These are phyloP conservation scores for Claviceps spartinae DNA, from an alignment of 2,329 filamentous ascomycete species.

Conservation along the genomic window DNA sequence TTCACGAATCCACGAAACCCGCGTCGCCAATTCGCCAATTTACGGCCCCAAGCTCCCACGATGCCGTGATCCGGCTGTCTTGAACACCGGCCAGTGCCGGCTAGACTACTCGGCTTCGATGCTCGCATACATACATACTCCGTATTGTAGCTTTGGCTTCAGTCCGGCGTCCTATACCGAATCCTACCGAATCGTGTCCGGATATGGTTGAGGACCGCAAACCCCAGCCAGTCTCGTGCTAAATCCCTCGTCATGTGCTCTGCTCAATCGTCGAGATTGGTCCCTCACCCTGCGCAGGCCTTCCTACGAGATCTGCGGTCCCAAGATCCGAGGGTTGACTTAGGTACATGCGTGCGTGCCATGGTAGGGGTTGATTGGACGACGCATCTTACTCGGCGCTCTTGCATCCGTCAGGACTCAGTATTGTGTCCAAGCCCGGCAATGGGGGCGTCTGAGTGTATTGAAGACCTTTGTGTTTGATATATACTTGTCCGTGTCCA, in stretches of 20 bases:
- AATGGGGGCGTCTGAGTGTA: neutral
- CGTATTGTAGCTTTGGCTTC: neutral
- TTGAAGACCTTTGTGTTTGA: neutral
- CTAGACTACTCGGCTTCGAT: neutral
- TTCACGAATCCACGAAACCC: neutral
- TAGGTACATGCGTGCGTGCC: neutral
- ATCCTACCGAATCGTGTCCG: neutral
- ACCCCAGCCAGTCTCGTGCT: neutral
- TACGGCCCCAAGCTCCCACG: neutral
- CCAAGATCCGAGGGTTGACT: neutral
- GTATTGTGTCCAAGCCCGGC: neutral
- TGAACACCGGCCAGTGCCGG: neutral
- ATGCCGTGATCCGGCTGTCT: neutral
- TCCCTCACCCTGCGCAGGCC: neutral
- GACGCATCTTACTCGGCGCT: neutral
- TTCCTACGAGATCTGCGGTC: neutral
- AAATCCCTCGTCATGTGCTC: neutral
- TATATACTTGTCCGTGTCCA: conserved; percentile 13
- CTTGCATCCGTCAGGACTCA: neutral
- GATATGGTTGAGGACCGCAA: neutral
- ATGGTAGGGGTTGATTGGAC: neutral
- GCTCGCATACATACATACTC: neutral
- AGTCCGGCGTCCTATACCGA: neutral
- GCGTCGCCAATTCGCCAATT: neutral
- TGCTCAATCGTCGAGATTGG: neutral